Conservation (phyloP, 2,329 filamentous ascomycete species). For the Monilinia aucupariae region DNA sequence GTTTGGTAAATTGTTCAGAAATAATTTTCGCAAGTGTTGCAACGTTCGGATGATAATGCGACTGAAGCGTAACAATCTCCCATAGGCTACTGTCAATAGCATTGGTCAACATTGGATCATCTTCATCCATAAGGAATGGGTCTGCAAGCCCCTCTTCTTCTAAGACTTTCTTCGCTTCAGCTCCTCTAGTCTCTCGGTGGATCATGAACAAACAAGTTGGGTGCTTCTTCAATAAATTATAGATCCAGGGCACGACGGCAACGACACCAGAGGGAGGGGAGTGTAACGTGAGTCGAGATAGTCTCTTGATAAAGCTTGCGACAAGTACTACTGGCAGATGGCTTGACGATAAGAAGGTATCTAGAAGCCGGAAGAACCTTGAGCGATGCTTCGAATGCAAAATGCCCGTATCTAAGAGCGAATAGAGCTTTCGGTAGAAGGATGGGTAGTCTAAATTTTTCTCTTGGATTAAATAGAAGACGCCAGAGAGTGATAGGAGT, state of each 20-base stretch:
- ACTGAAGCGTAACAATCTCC: conserved; percentile 87
- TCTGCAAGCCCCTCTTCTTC: conserved; percentile 60
- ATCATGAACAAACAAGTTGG: conserved; percentile 94
- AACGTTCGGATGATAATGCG: conserved; percentile 95
- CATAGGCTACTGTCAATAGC: conserved; percentile 92
- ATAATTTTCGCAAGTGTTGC: conserved; percentile 91
- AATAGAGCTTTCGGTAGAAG: conserved; percentile 93
- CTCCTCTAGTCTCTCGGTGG: conserved; percentile 64
- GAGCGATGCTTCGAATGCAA: conserved; percentile 93
- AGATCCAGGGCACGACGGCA: conserved; percentile 83
- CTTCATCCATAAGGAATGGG: conserved; percentile 69
- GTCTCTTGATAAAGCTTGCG: conserved; percentile 93
- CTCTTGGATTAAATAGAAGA: conserved; percentile 90
- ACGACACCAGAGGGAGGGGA: conserved; percentile 88
- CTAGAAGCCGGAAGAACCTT: conserved; percentile 84
- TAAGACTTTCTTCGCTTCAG: conserved; percentile 52
- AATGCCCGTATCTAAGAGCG: conserved; percentile 76
- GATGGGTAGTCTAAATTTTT: conserved; percentile 93
- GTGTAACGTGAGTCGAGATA: conserved; percentile 76
- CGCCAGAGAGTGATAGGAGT: conserved; percentile 80
- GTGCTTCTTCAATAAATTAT: conserved; percentile 88
- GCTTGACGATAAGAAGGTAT: conserved; percentile 83
- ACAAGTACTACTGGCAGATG: conserved; percentile 88
- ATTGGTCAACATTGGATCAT: conserved; percentile 75
- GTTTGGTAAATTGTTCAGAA: conserved; percentile 94